Evolutionary conservation across 106 monocot species (phyloP).

Genomic region (Vanilla planifolia): DNA sequence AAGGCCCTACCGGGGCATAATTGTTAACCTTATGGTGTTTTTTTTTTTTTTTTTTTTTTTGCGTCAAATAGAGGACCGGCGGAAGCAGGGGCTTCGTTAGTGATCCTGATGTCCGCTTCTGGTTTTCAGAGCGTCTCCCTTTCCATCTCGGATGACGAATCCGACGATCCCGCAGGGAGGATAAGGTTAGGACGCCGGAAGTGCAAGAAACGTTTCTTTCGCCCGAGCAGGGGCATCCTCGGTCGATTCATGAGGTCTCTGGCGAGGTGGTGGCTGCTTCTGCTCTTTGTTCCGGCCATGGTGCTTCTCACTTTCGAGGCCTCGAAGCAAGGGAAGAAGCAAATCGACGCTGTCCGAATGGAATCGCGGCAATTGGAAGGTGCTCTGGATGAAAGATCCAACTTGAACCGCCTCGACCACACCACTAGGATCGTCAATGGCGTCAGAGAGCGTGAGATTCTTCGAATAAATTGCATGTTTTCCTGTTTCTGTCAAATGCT

Average conservation of each 20-base stretch:
- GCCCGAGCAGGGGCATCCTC: conserved; percentile 1
- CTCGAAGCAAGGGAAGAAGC: conserved; percentile 22
- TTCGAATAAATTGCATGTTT: not conserved
- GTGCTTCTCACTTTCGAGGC: conserved; percentile 41
- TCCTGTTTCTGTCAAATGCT: not conserved
- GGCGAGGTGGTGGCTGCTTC: conserved; percentile 56
- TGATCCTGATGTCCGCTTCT: conserved; percentile 13
- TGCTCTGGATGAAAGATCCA: conserved; percentile 10
- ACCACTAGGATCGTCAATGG: conserved; percentile 47
- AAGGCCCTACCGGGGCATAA: too few species aligned
- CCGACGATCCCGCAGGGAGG: conserved; percentile 33
- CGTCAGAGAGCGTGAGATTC: conserved; percentile 49
- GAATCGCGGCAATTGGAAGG: not conserved
- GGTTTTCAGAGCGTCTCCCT: conserved; percentile 48
- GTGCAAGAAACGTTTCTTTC: conserved; percentile 22
- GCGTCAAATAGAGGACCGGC: too few species aligned
- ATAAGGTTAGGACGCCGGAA: conserved; percentile 32
- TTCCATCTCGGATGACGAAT: conserved; percentile 70
- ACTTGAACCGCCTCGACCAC: conserved; percentile 54
- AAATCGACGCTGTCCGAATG: not conserved
- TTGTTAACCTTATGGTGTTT: too few species aligned
- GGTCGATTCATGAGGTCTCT: conserved; percentile 20
- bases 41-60: too few species aligned
- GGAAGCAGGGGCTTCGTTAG: too few species aligned
- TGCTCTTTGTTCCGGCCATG: conserved; percentile 45